Conservation (phyloP, 2,329 filamentous ascomycete genomes). For the Apiospora marii region DNA sequence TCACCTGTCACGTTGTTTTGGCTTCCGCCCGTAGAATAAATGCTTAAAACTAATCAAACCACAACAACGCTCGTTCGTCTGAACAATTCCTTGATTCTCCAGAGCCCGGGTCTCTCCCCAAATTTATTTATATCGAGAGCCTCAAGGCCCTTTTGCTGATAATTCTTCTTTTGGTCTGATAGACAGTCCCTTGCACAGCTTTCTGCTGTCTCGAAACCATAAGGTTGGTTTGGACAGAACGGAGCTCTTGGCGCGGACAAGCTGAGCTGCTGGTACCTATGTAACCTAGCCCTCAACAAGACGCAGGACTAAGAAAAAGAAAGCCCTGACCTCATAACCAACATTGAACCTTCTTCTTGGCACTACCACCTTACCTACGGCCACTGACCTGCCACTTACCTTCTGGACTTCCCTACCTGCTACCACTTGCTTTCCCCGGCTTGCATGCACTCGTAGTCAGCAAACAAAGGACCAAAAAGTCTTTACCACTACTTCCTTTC, state of each 20-base stretch:
- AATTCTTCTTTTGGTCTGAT: not conserved
- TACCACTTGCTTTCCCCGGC: not conserved
- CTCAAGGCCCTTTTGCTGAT: not conserved
- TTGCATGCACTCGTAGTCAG: conserved; percentile 21
- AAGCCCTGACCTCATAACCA: conserved; percentile 17
- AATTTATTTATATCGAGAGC: not conserved
- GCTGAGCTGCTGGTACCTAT: too few species aligned
- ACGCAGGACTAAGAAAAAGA: not conserved
- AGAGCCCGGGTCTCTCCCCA: not conserved
- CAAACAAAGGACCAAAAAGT: conserved; percentile 14
- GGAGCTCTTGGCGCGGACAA: not conserved
- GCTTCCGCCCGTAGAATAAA: conserved; percentile 2
- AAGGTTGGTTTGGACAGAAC: conserved; percentile 13
- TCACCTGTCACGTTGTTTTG: conserved; percentile 7
- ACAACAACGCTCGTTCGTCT: conserved; percentile 18
- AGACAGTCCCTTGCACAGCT: not conserved
- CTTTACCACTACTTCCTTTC: not conserved
- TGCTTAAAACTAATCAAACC: not conserved
- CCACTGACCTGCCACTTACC: not conserved
- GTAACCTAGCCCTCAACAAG: not conserved
- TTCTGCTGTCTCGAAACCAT: conserved; percentile 1
- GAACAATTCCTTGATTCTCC: not conserved
- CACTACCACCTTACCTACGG: not conserved
- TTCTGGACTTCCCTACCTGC: not conserved
- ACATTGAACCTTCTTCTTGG: not conserved